Evolutionary conservation across 768 basidiomycete genomes (phyloP).

Genomic region (Suillus plorans): DNA sequence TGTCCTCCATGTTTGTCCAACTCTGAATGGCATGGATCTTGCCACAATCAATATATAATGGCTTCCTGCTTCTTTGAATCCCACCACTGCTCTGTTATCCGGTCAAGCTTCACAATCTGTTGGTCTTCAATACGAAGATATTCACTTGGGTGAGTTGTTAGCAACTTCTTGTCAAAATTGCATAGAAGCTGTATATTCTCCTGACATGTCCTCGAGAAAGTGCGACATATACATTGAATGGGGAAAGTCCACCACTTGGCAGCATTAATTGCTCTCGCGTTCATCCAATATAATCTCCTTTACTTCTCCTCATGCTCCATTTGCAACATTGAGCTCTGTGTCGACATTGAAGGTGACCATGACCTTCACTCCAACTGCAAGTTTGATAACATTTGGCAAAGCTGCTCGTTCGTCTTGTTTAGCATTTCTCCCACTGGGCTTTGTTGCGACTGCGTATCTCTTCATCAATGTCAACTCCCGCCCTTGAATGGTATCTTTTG

Average conservation of each 20-base stretch:
- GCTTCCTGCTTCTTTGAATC: not conserved
- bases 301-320: slow-evolving; percentile 35
- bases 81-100: slow-evolving; percentile 8
- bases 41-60: not conserved
- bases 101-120: slow-evolving; percentile 10
- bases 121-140: slow-evolving; percentile 7
- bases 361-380: slow-evolving; percentile 1
- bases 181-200: slow-evolving; percentile 27
- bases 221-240: slow-evolving; percentile 39
- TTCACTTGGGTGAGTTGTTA: slow-evolving; percentile 12
- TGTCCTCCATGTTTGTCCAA: too few species aligned
- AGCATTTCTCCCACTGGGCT: not conserved
- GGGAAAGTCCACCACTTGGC: slow-evolving; percentile 29
- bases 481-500: slow-evolving; percentile 28
- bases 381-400: not conserved
- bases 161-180: slow-evolving; percentile 25
- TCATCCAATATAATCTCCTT: not conserved
- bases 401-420: not conserved
- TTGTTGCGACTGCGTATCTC: slow-evolving; percentile 10
- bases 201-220: slow-evolving; percentile 32
- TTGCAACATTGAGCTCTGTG: slow-evolving; percentile 40
- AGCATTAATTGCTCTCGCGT: slow-evolving; percentile 12
- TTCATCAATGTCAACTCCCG: slow-evolving; percentile 14
- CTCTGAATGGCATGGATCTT: too few species aligned
- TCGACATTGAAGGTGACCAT: slow-evolving; percentile 31